Conservation (phyloP, 192 early-diverging fungal genomes). For the Nowakowskiella sp. region DNA sequence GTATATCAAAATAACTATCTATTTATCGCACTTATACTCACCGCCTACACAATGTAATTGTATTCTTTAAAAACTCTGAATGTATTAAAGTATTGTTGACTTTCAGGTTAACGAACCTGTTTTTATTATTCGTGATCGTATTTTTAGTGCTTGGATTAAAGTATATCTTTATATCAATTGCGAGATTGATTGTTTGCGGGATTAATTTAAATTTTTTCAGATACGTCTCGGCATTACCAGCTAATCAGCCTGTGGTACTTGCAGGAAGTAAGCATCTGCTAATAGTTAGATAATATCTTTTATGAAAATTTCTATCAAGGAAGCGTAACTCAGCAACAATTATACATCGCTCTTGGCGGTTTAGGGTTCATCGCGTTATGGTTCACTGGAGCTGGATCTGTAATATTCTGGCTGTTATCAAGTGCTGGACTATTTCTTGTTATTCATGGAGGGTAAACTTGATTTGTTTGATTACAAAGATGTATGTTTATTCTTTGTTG, state of each 20-base stretch:
- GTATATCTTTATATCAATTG: neutral
- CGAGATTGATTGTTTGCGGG: no score
- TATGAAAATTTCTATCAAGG: slow-evolving; percentile 2
- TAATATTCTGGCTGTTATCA: slow-evolving; percentile 32
- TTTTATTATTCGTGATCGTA: slow-evolving; percentile 31
- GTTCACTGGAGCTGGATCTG: slow-evolving; percentile 20
- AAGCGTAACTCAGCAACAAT: slow-evolving; percentile 27
- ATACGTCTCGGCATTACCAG: no score
- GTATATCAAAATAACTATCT: slow-evolving; percentile 45
- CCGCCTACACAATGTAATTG: slow-evolving; percentile 21
- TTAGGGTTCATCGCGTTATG: slow-evolving; percentile 24
- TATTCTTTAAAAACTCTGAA: no score
- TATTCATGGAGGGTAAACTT: slow-evolving; percentile 35
- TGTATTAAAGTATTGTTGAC: no score
- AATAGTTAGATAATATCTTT: slow-evolving; percentile 4
- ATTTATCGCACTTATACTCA: slow-evolving; percentile 26
- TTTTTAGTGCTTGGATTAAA: slow-evolving; percentile 24
- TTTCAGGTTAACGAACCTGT: slow-evolving; percentile 33
- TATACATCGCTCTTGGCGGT: slow-evolving; percentile 27
- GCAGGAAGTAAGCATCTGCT: slow-evolving; percentile 11
- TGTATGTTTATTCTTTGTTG: no score
- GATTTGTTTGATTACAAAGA: no score
- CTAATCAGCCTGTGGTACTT: slow-evolving; percentile 23
- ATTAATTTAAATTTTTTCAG: no score
- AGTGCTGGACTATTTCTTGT: slow-evolving; percentile 19